Conservation (phyloP, 176 grass and related monocot genomes). For the Cymbopogon citratus region DNA sequence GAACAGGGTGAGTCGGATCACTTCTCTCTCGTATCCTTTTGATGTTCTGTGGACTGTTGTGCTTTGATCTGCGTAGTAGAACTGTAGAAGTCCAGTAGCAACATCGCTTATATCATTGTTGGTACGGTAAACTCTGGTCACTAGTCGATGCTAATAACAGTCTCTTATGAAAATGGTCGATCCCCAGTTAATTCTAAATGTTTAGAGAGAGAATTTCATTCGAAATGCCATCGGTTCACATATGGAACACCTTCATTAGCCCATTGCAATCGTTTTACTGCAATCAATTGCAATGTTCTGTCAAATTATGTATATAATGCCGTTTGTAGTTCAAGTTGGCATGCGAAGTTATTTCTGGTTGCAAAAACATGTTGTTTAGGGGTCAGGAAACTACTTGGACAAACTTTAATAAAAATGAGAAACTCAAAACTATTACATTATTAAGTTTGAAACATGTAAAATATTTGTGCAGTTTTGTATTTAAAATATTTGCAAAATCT, state of each 20-base stretch:
- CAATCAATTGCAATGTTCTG: not conserved
- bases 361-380: not conserved
- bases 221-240: constrained; percentile 20
- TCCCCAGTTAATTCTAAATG: not conserved
- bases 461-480: no score
- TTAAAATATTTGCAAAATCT: no score
- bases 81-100: not conserved
- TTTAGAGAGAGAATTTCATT: not conserved
- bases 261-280: not conserved
- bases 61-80: not conserved
- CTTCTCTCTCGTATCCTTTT: not conserved
- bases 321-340: no score
- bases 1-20: constrained; percentile 49
- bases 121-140: not conserved
- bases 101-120: not conserved
- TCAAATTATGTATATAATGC: not conserved
- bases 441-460: no score
- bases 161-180: not conserved
- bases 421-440: no score
- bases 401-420: not conserved
- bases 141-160: not conserved
- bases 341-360: not conserved
- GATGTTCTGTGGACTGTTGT: not conserved
- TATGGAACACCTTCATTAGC: not conserved
- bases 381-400: not conserved